A percentile compares a stretch with the other conserved stretches of the same genome.
Conservation (phyloP, 768 basidiomycete genomes). For the Suillus lakei region DNA sequence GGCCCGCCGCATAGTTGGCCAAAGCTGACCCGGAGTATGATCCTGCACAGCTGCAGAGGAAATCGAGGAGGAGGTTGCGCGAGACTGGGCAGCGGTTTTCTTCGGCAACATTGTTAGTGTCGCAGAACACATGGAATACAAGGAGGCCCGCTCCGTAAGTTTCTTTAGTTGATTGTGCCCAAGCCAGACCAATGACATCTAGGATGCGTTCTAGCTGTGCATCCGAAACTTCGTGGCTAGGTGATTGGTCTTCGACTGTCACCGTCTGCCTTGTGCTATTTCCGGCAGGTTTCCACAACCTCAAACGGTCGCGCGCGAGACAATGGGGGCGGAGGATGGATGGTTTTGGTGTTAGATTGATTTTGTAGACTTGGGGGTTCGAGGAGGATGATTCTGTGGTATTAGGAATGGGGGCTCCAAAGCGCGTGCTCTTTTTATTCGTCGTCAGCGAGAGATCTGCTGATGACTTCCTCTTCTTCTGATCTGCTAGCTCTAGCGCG, state of each 20-base stretch:
- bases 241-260: no score
- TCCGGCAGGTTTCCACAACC: conserved; percentile 22
- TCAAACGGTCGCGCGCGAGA: conserved; percentile 28
- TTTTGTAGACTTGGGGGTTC: conserved; percentile 10
- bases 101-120: conserved; percentile 39
- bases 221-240: no score
- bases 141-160: conserved; percentile 44
- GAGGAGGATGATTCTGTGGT: not conserved
- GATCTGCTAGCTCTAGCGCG: not conserved
- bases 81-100: conserved; percentile 32
- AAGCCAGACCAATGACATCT: conserved; percentile 27
- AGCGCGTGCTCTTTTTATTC: no score
- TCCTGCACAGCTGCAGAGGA: conserved; percentile 36
- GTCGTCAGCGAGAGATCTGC: no score
- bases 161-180: conserved; percentile 34
- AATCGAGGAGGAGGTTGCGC: conserved; percentile 31
- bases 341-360: conserved; percentile 16
- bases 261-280: no score
- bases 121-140: conserved; percentile 45
- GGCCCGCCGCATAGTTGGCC: conserved; percentile 41
- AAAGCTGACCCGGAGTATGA: conserved; percentile 38
- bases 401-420: no score
- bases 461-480: no score
- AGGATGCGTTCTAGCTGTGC: conserved; percentile 22
- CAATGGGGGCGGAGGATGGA: conserved; percentile 33